Conservation (phyloP, 805 yeast species). For the Yarrowia sp. region DNA sequence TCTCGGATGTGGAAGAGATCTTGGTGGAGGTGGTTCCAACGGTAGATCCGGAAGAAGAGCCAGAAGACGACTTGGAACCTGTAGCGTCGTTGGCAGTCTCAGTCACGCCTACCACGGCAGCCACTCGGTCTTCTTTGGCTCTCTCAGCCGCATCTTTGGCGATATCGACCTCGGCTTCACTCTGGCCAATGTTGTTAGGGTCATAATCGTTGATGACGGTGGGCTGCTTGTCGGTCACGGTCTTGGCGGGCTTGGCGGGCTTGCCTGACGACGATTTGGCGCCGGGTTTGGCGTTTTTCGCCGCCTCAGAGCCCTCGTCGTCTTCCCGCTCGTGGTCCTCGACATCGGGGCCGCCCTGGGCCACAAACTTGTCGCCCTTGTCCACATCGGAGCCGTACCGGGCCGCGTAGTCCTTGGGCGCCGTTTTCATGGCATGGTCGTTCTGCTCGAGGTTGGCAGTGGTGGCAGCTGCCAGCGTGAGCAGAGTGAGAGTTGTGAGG, state of each 20-base stretch:
- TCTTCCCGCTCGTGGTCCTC: conserved; percentile 36
- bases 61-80: not conserved
- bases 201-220: conserved; percentile 51
- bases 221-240: conserved; percentile 45
- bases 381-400: conserved; percentile 41
- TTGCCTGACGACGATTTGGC: conserved; percentile 1
- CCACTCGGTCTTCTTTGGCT: conserved; percentile 39
- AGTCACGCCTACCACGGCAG: conserved; percentile 23
- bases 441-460: conserved; percentile 44
- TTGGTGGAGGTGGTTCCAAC: not conserved
- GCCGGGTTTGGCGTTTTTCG: conserved; percentile 3
- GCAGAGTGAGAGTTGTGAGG: not conserved
- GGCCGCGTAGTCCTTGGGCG: conserved; percentile 50
- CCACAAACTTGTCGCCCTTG: conserved; percentile 41
- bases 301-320: conserved; percentile 9
- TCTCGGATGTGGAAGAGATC: not conserved
- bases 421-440: conserved; percentile 48
- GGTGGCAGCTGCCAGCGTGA: conserved; percentile 44
- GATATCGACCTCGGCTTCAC: conserved; percentile 41
- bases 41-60: not conserved
- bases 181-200: conserved; percentile 45
- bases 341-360: conserved; percentile 40
- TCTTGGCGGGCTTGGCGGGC: conserved; percentile 22
- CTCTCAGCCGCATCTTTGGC: conserved; percentile 42
- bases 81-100: conserved; percentile 22